Conservation (phyloP, 2,329 filamentous ascomycete genomes). For the Dothidotthia symphoricarpi region DNA sequence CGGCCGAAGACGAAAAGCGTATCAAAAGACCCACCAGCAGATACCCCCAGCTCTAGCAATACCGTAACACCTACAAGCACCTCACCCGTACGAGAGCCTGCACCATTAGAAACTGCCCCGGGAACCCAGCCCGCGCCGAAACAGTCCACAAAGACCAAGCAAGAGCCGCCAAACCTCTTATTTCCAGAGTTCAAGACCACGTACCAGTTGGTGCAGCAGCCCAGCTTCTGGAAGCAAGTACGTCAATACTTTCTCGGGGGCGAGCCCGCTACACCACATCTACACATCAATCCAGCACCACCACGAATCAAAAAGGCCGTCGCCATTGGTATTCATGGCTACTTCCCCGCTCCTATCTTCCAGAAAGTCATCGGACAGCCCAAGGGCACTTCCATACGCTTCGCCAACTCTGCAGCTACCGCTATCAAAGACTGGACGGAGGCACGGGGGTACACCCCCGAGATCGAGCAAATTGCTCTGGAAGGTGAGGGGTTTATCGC, state of each 20-base stretch:
- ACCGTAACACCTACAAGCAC: slow-evolving; percentile 29
- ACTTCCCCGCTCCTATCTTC: slow-evolving; percentile 83
- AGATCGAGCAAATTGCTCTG: slow-evolving; percentile 90
- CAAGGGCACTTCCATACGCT: slow-evolving; percentile 90
- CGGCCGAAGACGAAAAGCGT: slow-evolving; percentile 26
- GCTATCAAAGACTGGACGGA: slow-evolving; percentile 83
- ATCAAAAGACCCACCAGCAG: slow-evolving; percentile 16
- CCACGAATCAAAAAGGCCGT: slow-evolving; percentile 80
- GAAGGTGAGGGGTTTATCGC: slow-evolving; percentile 92
- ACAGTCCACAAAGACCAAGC: slow-evolving; percentile 21
- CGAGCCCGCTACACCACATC: slow-evolving; percentile 62
- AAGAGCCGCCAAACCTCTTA: slow-evolving; percentile 59
- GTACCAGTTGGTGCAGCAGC: slow-evolving; percentile 53
- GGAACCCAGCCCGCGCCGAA: slow-evolving; percentile 30
- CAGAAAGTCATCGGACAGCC: slow-evolving; percentile 92
- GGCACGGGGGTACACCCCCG: slow-evolving; percentile 63
- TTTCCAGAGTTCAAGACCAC: slow-evolving; percentile 69
- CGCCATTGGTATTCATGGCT: slow-evolving; percentile 90
- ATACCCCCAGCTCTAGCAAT: slow-evolving; percentile 41
- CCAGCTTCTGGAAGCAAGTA: slow-evolving; percentile 48
- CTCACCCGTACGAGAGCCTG: slow-evolving; percentile 27
- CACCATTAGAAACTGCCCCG: slow-evolving; percentile 25
- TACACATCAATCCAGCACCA: slow-evolving; percentile 66
- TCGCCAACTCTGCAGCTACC: slow-evolving; percentile 81
- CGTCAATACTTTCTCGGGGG: slow-evolving; percentile 43